A percentile compares a stretch with the other conserved stretches of the same genome.
Evolutionary conservation across 176 grass and related monocot genomes (phyloP).

Genomic region (Triticum aestivum): DNA sequence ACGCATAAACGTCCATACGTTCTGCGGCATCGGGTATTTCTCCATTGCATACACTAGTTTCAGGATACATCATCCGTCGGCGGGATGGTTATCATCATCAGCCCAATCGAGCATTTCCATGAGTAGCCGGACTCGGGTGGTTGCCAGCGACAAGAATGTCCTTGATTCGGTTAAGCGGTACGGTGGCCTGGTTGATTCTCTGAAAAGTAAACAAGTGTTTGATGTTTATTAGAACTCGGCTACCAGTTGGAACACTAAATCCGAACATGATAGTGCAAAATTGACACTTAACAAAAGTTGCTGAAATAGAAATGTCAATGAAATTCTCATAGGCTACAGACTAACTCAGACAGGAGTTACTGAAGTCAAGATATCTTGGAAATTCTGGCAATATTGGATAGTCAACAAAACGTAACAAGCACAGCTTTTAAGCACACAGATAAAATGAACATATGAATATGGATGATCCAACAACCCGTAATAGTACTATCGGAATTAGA

Average conservation of each 20-base stretch:
- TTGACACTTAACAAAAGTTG: neutral
- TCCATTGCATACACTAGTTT: neutral
- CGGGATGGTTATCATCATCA: neutral
- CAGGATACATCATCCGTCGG: neutral
- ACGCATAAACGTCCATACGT: slow-evolving; percentile 15
- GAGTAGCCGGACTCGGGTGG: slow-evolving; percentile 14
- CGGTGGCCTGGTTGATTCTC: slow-evolving; percentile 34
- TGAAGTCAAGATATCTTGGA: too few species aligned
- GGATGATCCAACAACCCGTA: too few species aligned
- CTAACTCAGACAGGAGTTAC: too few species aligned
- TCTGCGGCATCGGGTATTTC: neutral
- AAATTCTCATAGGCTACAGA: neutral
- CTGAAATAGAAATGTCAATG: neutral
- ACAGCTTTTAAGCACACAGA: too few species aligned
- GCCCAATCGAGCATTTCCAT: slow-evolving; percentile 39
- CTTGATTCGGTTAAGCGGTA: slow-evolving; percentile 54
- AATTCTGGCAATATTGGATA: too few species aligned
- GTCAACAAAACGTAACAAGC: too few species aligned
- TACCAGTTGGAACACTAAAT: slow-evolving; percentile 38
- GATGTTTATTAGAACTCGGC: neutral
- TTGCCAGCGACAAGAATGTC: slow-evolving; percentile 47
- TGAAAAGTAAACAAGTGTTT: slow-evolving; percentile 35
- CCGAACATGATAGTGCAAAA: neutral
- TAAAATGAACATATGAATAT: too few species aligned
- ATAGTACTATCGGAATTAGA: too few species aligned